These are phyloP conservation scores for Calycina marina DNA, from an alignment of 2,329 filamentous ascomycete species.

Conservation along the genomic window DNA sequence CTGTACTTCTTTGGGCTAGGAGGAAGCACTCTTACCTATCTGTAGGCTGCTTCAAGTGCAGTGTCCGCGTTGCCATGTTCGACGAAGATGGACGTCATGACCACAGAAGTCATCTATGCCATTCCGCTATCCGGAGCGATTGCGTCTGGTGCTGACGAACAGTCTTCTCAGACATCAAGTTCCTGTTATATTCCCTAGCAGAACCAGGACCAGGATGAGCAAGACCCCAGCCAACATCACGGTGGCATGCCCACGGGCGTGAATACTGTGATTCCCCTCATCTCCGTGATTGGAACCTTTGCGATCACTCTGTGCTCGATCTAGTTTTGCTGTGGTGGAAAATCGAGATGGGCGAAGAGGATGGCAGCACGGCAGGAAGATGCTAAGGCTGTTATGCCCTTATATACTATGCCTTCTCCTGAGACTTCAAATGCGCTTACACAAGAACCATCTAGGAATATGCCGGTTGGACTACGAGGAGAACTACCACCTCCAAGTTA, in stretches of 20 bases:
- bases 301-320: conserved; percentile 1
- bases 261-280: background rate
- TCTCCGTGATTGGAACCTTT: conserved; percentile 1
- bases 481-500: background rate
- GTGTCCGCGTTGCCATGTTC: background rate
- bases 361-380: background rate
- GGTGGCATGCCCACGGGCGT: background rate
- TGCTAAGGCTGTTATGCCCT: background rate
- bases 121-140: no score
- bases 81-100: background rate
- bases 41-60: no score
- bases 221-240: background rate
- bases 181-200: no score
- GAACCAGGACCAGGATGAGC: no score
- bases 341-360: background rate
- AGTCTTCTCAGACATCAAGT: no score
- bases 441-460: background rate
- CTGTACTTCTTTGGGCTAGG: no score
- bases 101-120: no score
- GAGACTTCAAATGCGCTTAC: no score
- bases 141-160: no score
- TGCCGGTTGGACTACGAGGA: background rate
- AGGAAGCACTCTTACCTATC: no score
- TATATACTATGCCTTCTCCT: background rate
- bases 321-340: conserved; percentile 3